Percentiles rank a stretch among this genome's conserved stretches.
phyloP scores from a whole-genome alignment of 352 stramenopile species.

The Phytophthora cryptogea region DNA sequence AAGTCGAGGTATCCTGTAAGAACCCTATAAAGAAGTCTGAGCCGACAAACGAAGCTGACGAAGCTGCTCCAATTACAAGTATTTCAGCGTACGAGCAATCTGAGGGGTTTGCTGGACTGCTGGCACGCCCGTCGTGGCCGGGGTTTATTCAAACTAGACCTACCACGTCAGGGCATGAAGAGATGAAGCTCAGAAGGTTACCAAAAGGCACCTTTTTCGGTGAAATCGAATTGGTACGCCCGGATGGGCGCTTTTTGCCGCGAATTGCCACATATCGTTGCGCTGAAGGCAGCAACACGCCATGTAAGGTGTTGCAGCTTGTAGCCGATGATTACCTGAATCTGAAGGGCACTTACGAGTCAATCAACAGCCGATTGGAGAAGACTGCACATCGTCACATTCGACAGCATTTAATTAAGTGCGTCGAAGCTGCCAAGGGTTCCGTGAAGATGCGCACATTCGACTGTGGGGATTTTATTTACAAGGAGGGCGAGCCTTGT shows the following conservation, averaged over 20 bases:
- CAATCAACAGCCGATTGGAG: slow-evolving; percentile 71
- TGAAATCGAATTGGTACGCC: slow-evolving; percentile 76
- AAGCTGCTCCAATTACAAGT: slow-evolving; percentile 26
- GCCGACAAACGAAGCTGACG: slow-evolving; percentile 12
- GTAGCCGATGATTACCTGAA: slow-evolving; percentile 82
- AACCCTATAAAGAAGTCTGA: slow-evolving; percentile 62
- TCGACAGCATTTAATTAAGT: slow-evolving; percentile 77
- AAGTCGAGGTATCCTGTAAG: slow-evolving; percentile 79
- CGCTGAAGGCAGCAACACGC: slow-evolving; percentile 37
- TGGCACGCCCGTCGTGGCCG: slow-evolving; percentile 33
- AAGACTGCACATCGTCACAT: slow-evolving; percentile 62
- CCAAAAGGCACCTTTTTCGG: slow-evolving; percentile 82
- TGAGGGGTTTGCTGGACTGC: slow-evolving; percentile 37
- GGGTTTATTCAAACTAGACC: slow-evolving; percentile 25
- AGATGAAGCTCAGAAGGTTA: slow-evolving; percentile 65
- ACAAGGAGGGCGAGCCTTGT: slow-evolving; percentile 74
- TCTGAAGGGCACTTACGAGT: slow-evolving; percentile 74
- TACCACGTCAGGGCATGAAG: slow-evolving; percentile 27
- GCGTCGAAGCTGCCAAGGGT: slow-evolving; percentile 72
- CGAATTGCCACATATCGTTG: slow-evolving; percentile 78
- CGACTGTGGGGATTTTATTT: slow-evolving; percentile 67
- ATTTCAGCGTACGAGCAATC: slow-evolving; percentile 30
- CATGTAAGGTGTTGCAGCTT: slow-evolving; percentile 80
- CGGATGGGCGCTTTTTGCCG: slow-evolving; percentile 67
- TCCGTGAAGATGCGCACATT: slow-evolving; percentile 71